These are phyloP conservation scores for Boletus edulis DNA, from an alignment of 768 basidiomycete species.

Conservation along the genomic window DNA sequence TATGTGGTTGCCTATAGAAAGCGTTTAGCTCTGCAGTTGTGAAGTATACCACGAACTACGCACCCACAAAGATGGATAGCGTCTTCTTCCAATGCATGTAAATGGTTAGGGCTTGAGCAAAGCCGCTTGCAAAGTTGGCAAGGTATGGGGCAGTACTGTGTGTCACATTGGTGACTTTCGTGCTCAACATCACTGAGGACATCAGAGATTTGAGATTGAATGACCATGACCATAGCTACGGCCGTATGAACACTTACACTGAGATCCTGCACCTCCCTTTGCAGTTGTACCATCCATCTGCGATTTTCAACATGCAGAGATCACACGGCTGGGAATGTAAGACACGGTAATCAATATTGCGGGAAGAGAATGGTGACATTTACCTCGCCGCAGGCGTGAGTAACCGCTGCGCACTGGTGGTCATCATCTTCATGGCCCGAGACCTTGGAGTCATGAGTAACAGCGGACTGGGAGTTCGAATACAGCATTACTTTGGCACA, in stretches of 20 bases:
- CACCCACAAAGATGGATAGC: slow-evolving; percentile 60
- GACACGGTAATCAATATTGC: background rate
- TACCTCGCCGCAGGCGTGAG: slow-evolving; percentile 58
- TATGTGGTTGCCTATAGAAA: slow-evolving; percentile 42
- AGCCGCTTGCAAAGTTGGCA: slow-evolving; percentile 56
- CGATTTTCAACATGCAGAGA: slow-evolving; percentile 28
- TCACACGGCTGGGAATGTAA: slow-evolving; percentile 39
- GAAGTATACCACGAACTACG: slow-evolving; percentile 3
- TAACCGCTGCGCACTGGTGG: slow-evolving; percentile 50
- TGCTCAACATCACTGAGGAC: slow-evolving; percentile 45
- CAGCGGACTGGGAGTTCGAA: background rate
- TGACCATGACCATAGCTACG: background rate
- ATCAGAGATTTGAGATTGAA: no score
- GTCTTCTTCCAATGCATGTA: slow-evolving; percentile 45
- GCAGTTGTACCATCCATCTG: slow-evolving; percentile 38
- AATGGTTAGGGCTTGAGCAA: slow-evolving; percentile 46
- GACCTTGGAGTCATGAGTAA: slow-evolving; percentile 33
- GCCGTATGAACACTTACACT: slow-evolving; percentile 29
- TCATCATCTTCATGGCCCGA: slow-evolving; percentile 45
- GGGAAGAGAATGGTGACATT: background rate
- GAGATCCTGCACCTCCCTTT: slow-evolving; percentile 41
- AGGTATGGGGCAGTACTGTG: slow-evolving; percentile 47
- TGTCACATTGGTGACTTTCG: slow-evolving; percentile 46
- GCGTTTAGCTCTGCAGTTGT: slow-evolving; percentile 6
- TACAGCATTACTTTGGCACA: slow-evolving; percentile 47